A percentile compares a stretch with the other conserved stretches of the same genome.
These are phyloP conservation scores for Solanum dulcamara DNA, from an alignment of 257 asterid species.

Conservation along the genomic window DNA sequence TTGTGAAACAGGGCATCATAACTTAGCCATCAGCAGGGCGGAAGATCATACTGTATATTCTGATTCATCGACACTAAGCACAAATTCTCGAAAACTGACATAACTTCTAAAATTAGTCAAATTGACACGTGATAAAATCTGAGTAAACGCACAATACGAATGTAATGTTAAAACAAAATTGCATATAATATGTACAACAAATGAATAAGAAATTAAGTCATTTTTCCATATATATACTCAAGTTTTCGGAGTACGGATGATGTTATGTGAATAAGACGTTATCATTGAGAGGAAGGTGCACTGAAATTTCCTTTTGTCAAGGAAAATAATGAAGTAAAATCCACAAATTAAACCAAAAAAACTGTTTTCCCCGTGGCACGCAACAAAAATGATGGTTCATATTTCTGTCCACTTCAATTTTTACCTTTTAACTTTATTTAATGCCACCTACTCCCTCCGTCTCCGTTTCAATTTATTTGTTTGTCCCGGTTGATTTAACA, in stretches of 20 bases:
- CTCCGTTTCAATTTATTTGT: too few relatives aligned
- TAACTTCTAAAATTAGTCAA: not conserved
- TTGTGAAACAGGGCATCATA: not conserved
- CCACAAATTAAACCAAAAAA: not conserved
- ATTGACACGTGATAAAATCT: not conserved
- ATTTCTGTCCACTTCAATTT: not conserved
- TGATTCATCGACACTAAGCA: not conserved
- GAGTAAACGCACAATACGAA: too few relatives aligned
- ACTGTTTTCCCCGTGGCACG: not conserved
- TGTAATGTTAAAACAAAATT: not conserved
- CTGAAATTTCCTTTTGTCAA: not conserved
- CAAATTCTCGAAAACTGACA: not conserved
- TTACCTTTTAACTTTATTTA: not conserved
- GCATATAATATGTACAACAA: not conserved
- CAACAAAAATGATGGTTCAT: not conserved
- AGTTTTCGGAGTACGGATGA: not conserved
- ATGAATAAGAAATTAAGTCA: not conserved
- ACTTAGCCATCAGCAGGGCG: not conserved
- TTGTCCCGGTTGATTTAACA: too few relatives aligned
- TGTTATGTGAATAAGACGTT: not conserved
- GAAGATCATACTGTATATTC: too few relatives aligned
- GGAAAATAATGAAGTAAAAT: not conserved
- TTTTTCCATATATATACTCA: not conserved
- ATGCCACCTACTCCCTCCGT: not conserved
- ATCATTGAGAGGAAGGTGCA: not conserved